phyloP scores from a whole-genome alignment of 371 early-diverging fungal species.

The Capniomyces stellatus region DNA sequence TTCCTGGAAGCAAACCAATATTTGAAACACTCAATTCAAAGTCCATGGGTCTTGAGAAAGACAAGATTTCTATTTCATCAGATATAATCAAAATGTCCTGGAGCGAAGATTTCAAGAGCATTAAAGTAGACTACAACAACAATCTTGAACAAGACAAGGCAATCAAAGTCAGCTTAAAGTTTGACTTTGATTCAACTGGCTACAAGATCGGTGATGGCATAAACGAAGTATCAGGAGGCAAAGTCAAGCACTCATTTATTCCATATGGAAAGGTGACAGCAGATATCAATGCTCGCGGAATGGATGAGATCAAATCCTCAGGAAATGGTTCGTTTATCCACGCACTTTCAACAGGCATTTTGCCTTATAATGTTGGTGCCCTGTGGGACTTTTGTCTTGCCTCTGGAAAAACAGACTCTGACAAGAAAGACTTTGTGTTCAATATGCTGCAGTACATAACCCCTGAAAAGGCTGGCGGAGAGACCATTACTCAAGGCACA shows the following conservation, averaged over 20 bases:
- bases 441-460: constrained; percentile 67
- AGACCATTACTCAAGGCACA: constrained; percentile 53
- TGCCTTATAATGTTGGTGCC: constrained; percentile 64
- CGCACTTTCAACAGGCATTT: constrained; percentile 58
- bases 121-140: constrained; percentile 16
- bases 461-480: constrained; percentile 48
- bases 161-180: constrained; percentile 40
- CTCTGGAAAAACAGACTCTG: constrained; percentile 18
- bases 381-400: constrained; percentile 70
- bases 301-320: constrained; percentile 28
- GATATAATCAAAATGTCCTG: constrained; percentile 43
- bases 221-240: constrained; percentile 43
- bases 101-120: constrained; percentile 15
- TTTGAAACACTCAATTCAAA: constrained; percentile 54
- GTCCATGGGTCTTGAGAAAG: constrained; percentile 43
- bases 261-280: constrained; percentile 55
- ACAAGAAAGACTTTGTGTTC: constrained; percentile 12
- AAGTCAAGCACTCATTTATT: constrained; percentile 53
- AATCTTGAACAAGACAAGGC: constrained; percentile 10
- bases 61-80: constrained; percentile 50
- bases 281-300: constrained; percentile 37
- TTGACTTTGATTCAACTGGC: constrained; percentile 42
- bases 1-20: constrained; percentile 35
- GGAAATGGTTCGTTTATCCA: constrained; percentile 67
- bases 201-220: constrained; percentile 68